Base-by-base conservation (phyloP, 495 filamentous ascomycete genomes). In the Neurospora hispaniola region DNA sequence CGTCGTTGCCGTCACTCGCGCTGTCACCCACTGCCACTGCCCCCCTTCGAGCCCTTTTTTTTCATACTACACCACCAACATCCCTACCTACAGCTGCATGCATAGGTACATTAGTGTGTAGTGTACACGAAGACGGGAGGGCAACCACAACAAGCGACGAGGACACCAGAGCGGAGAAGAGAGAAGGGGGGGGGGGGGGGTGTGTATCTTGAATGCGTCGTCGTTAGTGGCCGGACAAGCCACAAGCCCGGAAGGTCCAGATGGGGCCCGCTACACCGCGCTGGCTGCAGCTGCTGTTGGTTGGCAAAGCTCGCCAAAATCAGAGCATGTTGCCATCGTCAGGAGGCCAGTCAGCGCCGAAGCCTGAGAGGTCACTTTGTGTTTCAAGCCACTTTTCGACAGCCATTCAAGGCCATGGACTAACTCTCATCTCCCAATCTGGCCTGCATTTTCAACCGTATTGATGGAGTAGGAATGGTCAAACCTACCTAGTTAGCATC, bases 251-350 rank as follows among this genome's bases (percentile, higher is more conserved):
- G 70, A 31, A 43, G 62, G 42, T 44, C 71, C 71, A 73, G 71
- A 73, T 73, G 71, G 71, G 42, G 62, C 23, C 46, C 71, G 42
- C 71, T 72, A 62, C 71, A 72, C 44, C 31, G 54, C 41, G 39
- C n/a, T 68, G 62, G 54, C 48, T 71, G 73, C 69, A 71, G 35
- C 39, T 39, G 38, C 54, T 66, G 40, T 71, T 70, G 73, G 73
- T 48, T 71, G 70, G 70, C 46, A 71, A 74, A 74, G 71, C 40
- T 68, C 70, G 73, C 72, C 59, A 35, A 23, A 41, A 31, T 27
- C 41, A 48, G 20, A 31, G 72, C 69, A 75, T 71, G 71, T 74
- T 73, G 74, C 73, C 75, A 72, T 76, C 73, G 70, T 68, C 69
- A 59, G 69, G 69, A 38, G 48, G 20, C 71, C 71, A 46, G 68